phyloP scores from a whole-genome alignment of 352 stramenopile genomes.

The Pythium oligandrum region DNA sequence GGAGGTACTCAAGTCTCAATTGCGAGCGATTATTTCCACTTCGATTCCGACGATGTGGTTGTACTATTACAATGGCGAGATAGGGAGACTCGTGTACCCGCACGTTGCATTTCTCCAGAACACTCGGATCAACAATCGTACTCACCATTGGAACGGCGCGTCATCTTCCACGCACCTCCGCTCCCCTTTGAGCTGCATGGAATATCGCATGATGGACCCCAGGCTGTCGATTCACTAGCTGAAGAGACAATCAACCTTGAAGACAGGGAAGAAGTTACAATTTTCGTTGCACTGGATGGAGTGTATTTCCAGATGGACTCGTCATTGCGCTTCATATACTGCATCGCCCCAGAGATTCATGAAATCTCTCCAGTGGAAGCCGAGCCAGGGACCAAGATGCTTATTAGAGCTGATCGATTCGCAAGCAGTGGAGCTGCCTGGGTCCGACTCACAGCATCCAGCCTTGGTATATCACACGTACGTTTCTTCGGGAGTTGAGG shows the following conservation, averaged over 20 bases:
- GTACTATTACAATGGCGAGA: conserved; percentile 45
- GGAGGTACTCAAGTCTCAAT: conserved; percentile 51
- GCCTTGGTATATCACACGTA: conserved; percentile 18
- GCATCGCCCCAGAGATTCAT: conserved; percentile 7
- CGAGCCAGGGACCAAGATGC: conserved; percentile 14
- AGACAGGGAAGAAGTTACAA: conserved; percentile 30
- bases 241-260: conserved; percentile 8
- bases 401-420: conserved; percentile 10
- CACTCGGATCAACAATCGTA: conserved; percentile 1
- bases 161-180: conserved; percentile 37
- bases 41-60: conserved; percentile 48
- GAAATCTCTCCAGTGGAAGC: conserved; percentile 21
- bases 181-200: conserved; percentile 24
- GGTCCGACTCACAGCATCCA: conserved; percentile 16
- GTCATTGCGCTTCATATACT: conserved; percentile 27
- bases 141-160: conserved; percentile 19
- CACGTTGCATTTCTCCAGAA: conserved; percentile 18
- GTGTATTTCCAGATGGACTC: conserved; percentile 32
- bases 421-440: conserved; percentile 6
- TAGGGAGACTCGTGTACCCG: conserved; percentile 24
- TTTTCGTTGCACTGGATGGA: conserved; percentile 52
- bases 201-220: conserved; percentile 9
- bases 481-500: background rate
- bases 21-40: conserved; percentile 44
- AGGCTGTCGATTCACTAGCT: conserved; percentile 16